A percentile compares a stretch with the other conserved stretches of the same genome.
These are phyloP conservation scores for Gossypium bickii DNA, from an alignment of 345 rosid species.

Conservation along the genomic window DNA sequence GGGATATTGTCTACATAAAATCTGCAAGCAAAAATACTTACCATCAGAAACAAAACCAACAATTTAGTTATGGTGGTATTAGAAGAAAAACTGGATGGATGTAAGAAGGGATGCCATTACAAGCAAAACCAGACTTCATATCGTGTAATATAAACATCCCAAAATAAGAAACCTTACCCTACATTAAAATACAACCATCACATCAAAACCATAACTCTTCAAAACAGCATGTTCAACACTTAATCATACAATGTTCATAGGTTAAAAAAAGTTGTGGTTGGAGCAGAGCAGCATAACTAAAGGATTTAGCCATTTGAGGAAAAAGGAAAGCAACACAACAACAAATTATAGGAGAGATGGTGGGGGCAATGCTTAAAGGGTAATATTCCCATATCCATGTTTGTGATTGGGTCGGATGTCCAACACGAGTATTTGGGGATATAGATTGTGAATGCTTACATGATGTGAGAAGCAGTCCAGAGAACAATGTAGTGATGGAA, in stretches of 20 bases:
- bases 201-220: conserved; percentile 15
- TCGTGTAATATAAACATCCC: conserved; percentile 12
- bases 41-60: background rate
- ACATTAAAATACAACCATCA: conserved; percentile 16
- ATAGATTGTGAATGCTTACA: conserved; percentile 9
- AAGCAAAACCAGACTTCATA: conserved; percentile 24
- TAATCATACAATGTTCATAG: background rate
- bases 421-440: background rate
- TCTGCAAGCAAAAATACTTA: conserved; percentile 37
- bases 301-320: background rate
- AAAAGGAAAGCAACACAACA: background rate
- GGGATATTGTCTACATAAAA: conserved; percentile 74
- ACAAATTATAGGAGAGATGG: background rate
- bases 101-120: conserved; percentile 12
- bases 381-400: background rate
- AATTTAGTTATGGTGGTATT: background rate
- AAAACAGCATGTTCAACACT: conserved; percentile 11
- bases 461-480: conserved; percentile 87
- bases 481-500: conserved; percentile 82
- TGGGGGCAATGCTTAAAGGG: background rate
- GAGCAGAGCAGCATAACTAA: background rate
- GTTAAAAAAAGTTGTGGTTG: background rate
- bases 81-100: background rate
- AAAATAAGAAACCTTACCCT: conserved; percentile 19
- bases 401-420: background rate